Percentiles rank a stretch among this genome's conserved stretches.
Evolutionary conservation across 2,329 filamentous ascomycete genomes (phyloP).

Genomic region (Hysterium pulicare): DNA sequence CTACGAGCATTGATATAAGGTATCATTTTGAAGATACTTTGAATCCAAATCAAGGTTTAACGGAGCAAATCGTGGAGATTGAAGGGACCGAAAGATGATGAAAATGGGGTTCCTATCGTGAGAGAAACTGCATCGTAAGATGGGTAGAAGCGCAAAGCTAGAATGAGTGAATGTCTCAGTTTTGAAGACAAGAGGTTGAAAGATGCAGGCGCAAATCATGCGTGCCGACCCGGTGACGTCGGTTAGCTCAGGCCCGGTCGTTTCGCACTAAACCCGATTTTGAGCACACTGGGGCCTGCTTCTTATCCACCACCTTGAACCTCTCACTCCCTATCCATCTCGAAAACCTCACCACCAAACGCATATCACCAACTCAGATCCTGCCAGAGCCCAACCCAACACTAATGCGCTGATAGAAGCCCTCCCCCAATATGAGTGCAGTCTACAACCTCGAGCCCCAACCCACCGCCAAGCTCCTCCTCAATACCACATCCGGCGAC

Average conservation of each 20-base stretch:
- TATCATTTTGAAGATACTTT: constrained; percentile 53
- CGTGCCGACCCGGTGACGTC: neutral
- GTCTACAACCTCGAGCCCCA: constrained; percentile 94
- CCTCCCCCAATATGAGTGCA: constrained; percentile 63
- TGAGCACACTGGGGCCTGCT: neutral
- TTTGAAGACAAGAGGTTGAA: neutral
- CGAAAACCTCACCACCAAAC: constrained; percentile 1
- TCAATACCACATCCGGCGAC: constrained; percentile 87
- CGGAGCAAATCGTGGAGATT: no score
- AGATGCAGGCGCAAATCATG: neutral
- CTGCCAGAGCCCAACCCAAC: no score
- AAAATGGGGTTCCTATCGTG: no score
- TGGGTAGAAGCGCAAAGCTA: no score
- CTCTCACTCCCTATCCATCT: neutral
- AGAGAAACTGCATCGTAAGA: no score
- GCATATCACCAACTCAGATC: neutral
- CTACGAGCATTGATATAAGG: constrained; percentile 62
- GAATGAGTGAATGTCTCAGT: constrained; percentile 7
- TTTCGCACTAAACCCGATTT: neutral
- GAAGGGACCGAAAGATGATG: no score
- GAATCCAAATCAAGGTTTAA: no score
- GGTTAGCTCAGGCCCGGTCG: no score
- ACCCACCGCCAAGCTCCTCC: constrained; percentile 84
- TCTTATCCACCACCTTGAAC: neutral
- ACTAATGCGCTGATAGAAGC: no score